Base-by-base conservation (phyloP, 2,329 filamentous ascomycete species). In the Plenodomus biglobosus region DNA sequence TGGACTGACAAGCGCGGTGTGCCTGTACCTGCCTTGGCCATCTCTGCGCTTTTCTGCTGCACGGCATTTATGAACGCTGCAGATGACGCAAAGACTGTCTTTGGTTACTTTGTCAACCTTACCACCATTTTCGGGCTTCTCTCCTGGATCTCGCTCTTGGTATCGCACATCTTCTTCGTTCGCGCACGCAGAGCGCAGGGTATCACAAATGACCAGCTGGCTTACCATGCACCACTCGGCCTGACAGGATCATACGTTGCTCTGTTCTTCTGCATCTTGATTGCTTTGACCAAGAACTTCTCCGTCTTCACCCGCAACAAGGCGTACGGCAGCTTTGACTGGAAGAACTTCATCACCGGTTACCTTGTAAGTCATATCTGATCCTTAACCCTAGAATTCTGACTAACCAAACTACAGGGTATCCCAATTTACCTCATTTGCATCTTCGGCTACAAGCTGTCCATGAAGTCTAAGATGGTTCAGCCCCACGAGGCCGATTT, bases 241-340 rank as follows among this genome's bases (percentile, higher is more conserved):
- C 73, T 84, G 32, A 80, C 69, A 52, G 90, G 89, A 10, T 90
- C 85, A 0, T 84, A 84, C 65, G 75, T 76, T 50, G 86, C 86
- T 0, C 78, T 94, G 2, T 75, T 78, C 64, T 85, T 90, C 73
- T 90, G 87, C 73, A 78, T 80, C 63, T 66, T 94, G 27, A 87
- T 94, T 52, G 82, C 86, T 1, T 66, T 95, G 42, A 92, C 89
- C 65, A 95, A 94, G 80, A 92, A 90, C 78, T 94, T 84, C 72
- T 78, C 82, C 46, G 85, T 87, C 50, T 94, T 94, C 71, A 77
- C 83, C 2, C 22, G 72, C 69, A 49, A 70, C 61, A 39, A 38
- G 7, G 41, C 53, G 68, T 76, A 78, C 47, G 78, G 78, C 44
- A 76, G 76, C 42, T 88, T 88, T 56, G 82, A 87, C 70, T 87